Evolutionary conservation across 257 asterid species (phyloP), one percentile per base, ranked within the genome.

Genomic region (Solanum clarkiae): DNA sequence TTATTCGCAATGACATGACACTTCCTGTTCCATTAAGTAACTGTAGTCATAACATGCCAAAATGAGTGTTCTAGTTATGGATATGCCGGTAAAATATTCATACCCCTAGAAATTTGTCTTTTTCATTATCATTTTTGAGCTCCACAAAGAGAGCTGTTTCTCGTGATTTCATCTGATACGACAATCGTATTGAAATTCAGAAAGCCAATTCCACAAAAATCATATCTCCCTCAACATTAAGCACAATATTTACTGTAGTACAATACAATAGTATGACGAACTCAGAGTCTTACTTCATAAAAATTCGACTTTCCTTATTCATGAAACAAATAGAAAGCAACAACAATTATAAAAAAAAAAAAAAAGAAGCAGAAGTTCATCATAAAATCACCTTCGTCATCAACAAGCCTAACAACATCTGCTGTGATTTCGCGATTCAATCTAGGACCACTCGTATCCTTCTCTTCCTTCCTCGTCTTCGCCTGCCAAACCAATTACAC

Each of bases 401-500:
- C 66, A 72, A 96, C 95, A 49, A 96, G 98, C 90, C 98, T 91
- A 88, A 96, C 80, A 40, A 62, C 66, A 32, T 90, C 91, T 17
- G 92, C 91, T 17, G 89, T 90, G 84, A 96, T 92, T 75, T 92
- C 80, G 77, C 91, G 95, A 79, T 96, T 96, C 94, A 96, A 49
- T 89, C 90, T 93, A 24, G 92, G 93, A 70, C 92, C 94, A 57
- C 81, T 65, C 7, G 87, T 9, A 10, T 92, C 93, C 91, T 84
- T 90, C 81, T 89, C 92, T 85, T 84, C 92, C 86, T 90, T 89
- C 91, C 88, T 91, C 83, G 70, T 88, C 68, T 77, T 83, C 49
- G 84, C 66, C 98, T 92, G 87, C 86, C 80, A 83, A 26, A 49
- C 13, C 45, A 70, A 57, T 22, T 83, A 86, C 13, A 44, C 66